Conservation (phyloP, 768 basidiomycete genomes). For the Boletus vinaceobasis region DNA sequence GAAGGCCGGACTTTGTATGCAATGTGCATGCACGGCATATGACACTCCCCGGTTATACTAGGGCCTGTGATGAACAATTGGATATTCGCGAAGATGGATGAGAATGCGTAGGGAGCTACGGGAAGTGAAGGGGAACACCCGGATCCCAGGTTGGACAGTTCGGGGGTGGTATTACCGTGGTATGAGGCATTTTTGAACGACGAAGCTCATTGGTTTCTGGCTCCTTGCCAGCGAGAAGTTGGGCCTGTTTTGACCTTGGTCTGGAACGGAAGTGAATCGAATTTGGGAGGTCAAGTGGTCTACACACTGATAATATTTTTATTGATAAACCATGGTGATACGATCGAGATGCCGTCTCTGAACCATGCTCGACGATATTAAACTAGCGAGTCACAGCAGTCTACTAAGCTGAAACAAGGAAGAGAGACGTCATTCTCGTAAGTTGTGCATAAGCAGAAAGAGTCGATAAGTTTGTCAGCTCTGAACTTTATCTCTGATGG, state of each 20-base stretch:
- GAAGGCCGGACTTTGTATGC: background rate
- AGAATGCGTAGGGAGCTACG: background rate
- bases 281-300: background rate
- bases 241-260: background rate
- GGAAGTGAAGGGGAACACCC: background rate
- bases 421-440: slow-evolving; percentile 1
- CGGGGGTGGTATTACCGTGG: background rate
- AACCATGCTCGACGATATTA: background rate
- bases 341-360: background rate
- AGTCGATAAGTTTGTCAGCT: slow-evolving; percentile 7
- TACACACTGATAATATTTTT: background rate
- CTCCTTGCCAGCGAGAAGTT: background rate
- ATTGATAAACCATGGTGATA: background rate
- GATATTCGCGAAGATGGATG: background rate
- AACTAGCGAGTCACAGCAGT: background rate
- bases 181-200: background rate
- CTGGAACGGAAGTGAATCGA: background rate
- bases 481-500: slow-evolving; percentile 14
- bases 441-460: background rate
- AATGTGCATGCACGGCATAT: background rate
- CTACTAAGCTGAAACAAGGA: slow-evolving; percentile 2
- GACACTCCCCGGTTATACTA: background rate
- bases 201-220: background rate
- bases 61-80: background rate
- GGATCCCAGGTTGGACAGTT: background rate